Evolutionary conservation across 352 stramenopile genomes (phyloP).

Genomic region (Phytophthora rubi): DNA sequence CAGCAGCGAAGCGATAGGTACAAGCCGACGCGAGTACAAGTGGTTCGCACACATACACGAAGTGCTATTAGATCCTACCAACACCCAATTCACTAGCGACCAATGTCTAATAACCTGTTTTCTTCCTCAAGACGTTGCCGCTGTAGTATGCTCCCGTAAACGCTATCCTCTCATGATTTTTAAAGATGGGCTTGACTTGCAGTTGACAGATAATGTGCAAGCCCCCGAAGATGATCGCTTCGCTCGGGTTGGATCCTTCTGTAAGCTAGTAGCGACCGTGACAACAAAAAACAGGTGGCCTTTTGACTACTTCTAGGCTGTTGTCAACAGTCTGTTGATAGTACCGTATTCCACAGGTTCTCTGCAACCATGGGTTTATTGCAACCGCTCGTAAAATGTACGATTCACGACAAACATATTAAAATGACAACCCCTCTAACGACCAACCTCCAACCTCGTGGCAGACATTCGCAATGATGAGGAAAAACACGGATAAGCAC

Average conservation of each 20-base stretch:
- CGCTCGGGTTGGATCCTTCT: neutral
- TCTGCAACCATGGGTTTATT: no score
- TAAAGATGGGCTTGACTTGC: conserved; percentile 11
- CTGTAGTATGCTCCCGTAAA: conserved; percentile 1
- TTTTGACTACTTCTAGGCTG: neutral
- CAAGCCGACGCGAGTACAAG: neutral
- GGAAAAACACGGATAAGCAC: no score
- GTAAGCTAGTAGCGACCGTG: neutral
- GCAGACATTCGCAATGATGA: no score
- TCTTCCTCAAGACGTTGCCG: conserved; percentile 2
- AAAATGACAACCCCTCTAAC: no score
- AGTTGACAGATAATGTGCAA: conserved; percentile 3
- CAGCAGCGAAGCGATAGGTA: conserved; percentile 10
- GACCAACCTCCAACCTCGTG: no score
- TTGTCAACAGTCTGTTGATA: neutral
- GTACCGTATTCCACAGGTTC: no score
- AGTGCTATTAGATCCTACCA: neutral
- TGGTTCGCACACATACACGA: no score
- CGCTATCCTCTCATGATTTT: conserved; percentile 9
- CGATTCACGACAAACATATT: no score
- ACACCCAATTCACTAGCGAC: neutral
- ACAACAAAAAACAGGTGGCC: neutral
- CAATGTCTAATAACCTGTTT: conserved; percentile 19
- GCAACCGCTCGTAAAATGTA: no score
- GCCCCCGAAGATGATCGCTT: neutral